Conservation (phyloP, 2,329 filamentous ascomycete species). For the Coniochaeta ligniaria region DNA sequence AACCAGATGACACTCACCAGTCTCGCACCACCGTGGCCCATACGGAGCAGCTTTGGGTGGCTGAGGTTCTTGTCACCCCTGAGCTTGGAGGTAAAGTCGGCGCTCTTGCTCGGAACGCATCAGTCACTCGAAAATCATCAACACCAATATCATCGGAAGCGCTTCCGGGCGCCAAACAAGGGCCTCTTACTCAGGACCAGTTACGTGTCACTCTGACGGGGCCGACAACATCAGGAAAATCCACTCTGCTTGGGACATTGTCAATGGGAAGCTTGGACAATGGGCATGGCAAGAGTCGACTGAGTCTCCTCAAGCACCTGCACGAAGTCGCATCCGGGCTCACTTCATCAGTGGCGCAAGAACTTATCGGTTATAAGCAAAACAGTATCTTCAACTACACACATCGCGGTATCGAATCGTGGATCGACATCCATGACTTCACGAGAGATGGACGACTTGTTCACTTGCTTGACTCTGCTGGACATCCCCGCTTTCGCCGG, state of each 20-base stretch:
- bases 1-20: conserved; percentile 12
- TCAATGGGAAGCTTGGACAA: conserved; percentile 88
- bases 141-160: neutral
- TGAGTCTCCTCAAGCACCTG: conserved; percentile 83
- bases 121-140: neutral
- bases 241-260: conserved; percentile 79
- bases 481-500: conserved; percentile 80
- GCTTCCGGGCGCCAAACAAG: conserved; percentile 15
- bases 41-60: conserved; percentile 68
- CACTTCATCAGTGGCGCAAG: conserved; percentile 91
- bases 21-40: conserved; percentile 9
- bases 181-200: conserved; percentile 59
- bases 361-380: conserved; percentile 76
- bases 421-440: conserved; percentile 86
- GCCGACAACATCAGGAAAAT: conserved; percentile 87
- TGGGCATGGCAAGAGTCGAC: conserved; percentile 79
- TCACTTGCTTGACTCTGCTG: conserved; percentile 87
- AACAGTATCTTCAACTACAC: conserved; percentile 70
- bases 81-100: conserved; percentile 39
- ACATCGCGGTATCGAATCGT: conserved; percentile 79
- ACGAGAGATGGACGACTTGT: conserved; percentile 69
- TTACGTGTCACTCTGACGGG: conserved; percentile 82
- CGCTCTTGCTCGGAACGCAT: neutral
- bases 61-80: conserved; percentile 82
- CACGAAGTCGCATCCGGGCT: conserved; percentile 89